Evolutionary conservation across 352 stramenopile species (phyloP).

Genomic region (Pythium oligandrum): DNA sequence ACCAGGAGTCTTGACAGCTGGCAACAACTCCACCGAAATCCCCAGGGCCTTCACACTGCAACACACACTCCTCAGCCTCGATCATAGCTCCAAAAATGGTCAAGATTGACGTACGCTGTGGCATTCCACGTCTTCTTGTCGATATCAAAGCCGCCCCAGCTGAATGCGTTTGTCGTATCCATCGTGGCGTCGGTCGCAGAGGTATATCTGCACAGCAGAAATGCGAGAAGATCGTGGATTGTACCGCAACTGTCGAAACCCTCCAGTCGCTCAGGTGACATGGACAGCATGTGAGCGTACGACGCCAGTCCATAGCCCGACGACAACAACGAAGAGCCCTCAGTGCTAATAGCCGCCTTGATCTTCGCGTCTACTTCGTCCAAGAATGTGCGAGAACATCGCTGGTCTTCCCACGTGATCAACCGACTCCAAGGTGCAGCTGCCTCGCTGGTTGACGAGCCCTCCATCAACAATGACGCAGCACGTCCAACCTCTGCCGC

Average conservation of each 20-base stretch:
- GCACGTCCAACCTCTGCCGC: conserved; percentile 30
- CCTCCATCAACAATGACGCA: conserved; percentile 9
- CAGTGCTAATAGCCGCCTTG: neutral
- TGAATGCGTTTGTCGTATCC: conserved; percentile 72
- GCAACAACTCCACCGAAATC: conserved; percentile 60
- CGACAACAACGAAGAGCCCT: conserved; percentile 25
- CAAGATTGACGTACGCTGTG: too few relatives aligned
- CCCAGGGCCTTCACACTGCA: conserved; percentile 43
- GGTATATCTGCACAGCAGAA: conserved; percentile 57
- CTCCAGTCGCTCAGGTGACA: conserved; percentile 25
- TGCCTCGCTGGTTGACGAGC: conserved; percentile 8
- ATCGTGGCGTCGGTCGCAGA: conserved; percentile 39
- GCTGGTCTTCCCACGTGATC: conserved; percentile 78
- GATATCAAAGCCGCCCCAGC: conserved; percentile 63
- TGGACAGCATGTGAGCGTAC: conserved; percentile 48
- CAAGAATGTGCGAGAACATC: conserved; percentile 49
- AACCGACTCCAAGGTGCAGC: conserved; percentile 45
- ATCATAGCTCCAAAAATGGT: too few relatives aligned
- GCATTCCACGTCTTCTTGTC: conserved; percentile 39
- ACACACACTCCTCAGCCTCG: neutral
- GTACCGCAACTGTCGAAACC: conserved; percentile 70
- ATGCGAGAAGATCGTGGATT: conserved; percentile 76
- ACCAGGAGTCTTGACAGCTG: conserved; percentile 45
- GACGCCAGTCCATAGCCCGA: conserved; percentile 70
- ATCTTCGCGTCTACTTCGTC: neutral